Conservation (phyloP, 352 stramenopile genomes). For the Pythium plurisporium region DNA sequence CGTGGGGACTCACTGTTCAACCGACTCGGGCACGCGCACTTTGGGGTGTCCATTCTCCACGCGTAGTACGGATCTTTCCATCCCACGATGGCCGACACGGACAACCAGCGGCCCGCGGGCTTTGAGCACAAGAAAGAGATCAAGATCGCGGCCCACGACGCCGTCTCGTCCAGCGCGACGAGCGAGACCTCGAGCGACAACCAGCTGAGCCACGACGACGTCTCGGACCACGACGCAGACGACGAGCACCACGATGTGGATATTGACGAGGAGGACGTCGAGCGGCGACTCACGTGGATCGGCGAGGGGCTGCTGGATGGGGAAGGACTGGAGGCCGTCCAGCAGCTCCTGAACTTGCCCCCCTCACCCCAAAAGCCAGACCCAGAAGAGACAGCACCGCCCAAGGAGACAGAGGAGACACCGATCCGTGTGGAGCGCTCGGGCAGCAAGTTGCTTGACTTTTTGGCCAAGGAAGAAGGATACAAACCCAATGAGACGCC, state of each 20-base stretch:
- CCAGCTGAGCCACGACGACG: conserved; percentile 16
- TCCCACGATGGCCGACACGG: too few species aligned
- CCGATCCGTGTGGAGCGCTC: conserved; percentile 7
- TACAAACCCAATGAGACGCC: conserved; percentile 22
- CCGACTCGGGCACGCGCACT: neutral
- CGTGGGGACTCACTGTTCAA: conserved; percentile 10
- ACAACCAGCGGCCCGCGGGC: neutral
- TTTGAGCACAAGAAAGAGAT: conserved; percentile 16
- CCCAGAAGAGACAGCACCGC: neutral
- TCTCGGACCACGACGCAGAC: neutral
- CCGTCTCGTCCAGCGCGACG: neutral
- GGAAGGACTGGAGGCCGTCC: conserved; percentile 43
- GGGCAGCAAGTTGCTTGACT: conserved; percentile 39
- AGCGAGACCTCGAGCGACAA: conserved; percentile 12
- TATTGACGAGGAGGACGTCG: conserved; percentile 19
- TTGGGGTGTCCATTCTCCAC: neutral
- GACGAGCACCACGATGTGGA: conserved; percentile 1
- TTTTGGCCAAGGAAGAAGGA: conserved; percentile 35
- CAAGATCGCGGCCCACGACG: neutral
- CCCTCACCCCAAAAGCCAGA: conserved; percentile 1
- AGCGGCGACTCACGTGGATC: conserved; percentile 60
- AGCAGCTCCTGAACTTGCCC: conserved; percentile 37
- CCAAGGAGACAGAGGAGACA: neutral
- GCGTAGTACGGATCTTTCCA: neutral
- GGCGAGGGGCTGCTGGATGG: conserved; percentile 58